Evolutionary conservation across 352 stramenopile genomes (phyloP), one percentile per base, ranked within the genome.

Genomic region (Elongisporangium prolatum): DNA sequence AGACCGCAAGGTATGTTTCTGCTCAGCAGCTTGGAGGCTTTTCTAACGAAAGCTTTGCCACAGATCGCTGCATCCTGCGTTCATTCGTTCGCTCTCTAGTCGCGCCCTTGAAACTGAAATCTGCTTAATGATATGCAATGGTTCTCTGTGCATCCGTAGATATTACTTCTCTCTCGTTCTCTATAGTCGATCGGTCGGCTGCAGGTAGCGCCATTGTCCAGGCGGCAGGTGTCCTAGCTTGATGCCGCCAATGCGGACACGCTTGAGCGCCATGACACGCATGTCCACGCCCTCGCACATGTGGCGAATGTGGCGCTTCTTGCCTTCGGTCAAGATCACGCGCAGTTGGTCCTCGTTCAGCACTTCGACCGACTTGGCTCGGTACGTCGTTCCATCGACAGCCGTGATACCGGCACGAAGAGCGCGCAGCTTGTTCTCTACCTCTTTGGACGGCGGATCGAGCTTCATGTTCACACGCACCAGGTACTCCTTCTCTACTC

Each of bases 301-400:
- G 69, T 84, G 93, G 10, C 96, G 93, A 70, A 98, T 98, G 74
- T 99, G 96, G 60, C 95, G 86, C 69, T 99, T 96, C 56, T 97
- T 88, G 52, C 96, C 96, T 72, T 98, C 94, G 7, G 84, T 91
- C n/a, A 99, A 72, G 38, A 96, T 85, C 38, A 98, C 85, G 10
- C 81, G 69, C 57, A 96, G 66, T 50, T 93, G 80, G 59, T 95
- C 87, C 25, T 76, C 82, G 58, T 94, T 94, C 18, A 94, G 61
- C 24, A 91, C 62, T 51, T 92, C 77, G 51, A 91, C 82, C 38
- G 71, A 86, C 68, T 92, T 92, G 55, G 84, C 84, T 22, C 70
- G 71, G 61, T 92, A 94, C 1, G 75, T 83, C 49, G 90, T 69
- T 13, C 74, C 77, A 14, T 89, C 80, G 4, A 72, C 64, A 16